Base-by-base conservation (phyloP, 2,329 filamentous ascomycete genomes). In the Ophiostoma novo-ulmi region DNA sequence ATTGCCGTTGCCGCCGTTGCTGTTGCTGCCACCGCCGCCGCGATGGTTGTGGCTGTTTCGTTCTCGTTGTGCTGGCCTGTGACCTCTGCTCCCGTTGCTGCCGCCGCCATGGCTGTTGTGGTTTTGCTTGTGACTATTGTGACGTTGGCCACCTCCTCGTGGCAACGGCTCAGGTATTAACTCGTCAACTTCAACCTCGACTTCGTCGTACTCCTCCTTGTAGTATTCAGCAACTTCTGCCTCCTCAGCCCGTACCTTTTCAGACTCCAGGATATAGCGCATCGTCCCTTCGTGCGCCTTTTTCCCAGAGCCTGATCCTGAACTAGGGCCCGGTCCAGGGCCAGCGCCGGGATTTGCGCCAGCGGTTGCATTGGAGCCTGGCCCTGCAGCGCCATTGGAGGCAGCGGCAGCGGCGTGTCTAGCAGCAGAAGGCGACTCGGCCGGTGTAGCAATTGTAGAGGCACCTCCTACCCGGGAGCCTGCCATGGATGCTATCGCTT, bases 201-300 rank as follows among this genome's bases (percentile, higher is more conserved):
- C 89, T 77, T 93, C 91, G 74, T 93, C 91, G 75, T 87, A 92
- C 76, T 93, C 90, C 63, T 90, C 86, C 61, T 86, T 87, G 77
- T 90, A 92, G 78, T 89, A 93, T 68, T 85, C 83, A 4, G 85
- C 84, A 1, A 94, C 90, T 14, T 85, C 83, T 14, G 85, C 84
- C 75, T 88, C 87, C 80, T 99, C 95, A 20, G 84, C 83, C 66
- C 86, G 85, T 1, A 93, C 93, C 68, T 90, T 86, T 70, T 90
- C 89, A 0, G 89, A 87, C 74, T 97, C 91, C 67, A 98, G 89
- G 80, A 97, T 92, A 78, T 97, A 98, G 7, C 95, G 87, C 74
- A 96, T 88, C 0, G 94, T 97, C 7, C 91, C 91, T 31, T 92
- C 90, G 75, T 85, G 79, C 80, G 69, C 77, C 83, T 75, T 79